Conservation (phyloP, 176 grass and related monocot genomes). For the Stipa capillata region DNA sequence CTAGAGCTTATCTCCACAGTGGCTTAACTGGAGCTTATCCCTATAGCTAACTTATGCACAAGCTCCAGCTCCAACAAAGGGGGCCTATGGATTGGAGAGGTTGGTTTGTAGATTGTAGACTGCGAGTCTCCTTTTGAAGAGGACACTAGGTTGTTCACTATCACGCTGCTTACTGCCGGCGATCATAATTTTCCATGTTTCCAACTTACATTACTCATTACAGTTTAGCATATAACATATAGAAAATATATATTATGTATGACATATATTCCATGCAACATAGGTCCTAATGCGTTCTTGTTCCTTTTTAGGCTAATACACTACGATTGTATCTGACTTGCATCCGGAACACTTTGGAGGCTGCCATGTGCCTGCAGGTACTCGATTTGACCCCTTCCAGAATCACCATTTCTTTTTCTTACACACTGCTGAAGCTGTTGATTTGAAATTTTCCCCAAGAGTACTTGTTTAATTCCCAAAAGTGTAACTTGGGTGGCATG, state of each 20-base stretch:
- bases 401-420: background rate
- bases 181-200: background rate
- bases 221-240: background rate
- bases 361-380: slow-evolving; percentile 98
- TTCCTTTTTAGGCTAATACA: slow-evolving; percentile 48
- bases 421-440: background rate
- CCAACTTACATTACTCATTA: too few species aligned
- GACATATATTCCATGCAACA: background rate
- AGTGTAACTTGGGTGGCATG: background rate
- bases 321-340: slow-evolving; percentile 85
- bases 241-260: background rate
- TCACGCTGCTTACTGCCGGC: background rate
- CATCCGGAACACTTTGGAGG: slow-evolving; percentile 91
- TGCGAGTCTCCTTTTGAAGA: background rate
- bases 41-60: too few species aligned
- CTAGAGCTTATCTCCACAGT: too few species aligned
- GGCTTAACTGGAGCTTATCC: too few species aligned
- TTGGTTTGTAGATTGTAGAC: too few species aligned
- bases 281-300: background rate
- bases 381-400: too few species aligned
- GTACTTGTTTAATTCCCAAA: background rate
- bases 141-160: background rate
- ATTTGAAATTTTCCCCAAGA: background rate
- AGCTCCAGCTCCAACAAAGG: too few species aligned
- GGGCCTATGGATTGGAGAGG: too few species aligned